Evolutionary conservation across 2,329 filamentous ascomycete species (phyloP).

Genomic region (Pyrenophora seminiperda): DNA sequence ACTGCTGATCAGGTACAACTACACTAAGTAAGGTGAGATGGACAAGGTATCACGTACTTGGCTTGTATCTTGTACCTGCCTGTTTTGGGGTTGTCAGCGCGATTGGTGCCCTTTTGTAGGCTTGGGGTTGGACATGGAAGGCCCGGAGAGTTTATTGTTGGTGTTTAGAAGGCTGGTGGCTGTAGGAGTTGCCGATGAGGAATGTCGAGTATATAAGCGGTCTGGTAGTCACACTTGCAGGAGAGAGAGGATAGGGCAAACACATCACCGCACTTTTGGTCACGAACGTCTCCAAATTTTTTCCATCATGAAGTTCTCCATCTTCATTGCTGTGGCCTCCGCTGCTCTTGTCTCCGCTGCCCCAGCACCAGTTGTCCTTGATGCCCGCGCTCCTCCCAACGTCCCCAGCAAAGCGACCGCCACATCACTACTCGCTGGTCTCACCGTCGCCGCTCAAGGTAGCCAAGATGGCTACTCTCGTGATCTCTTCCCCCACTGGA

Average conservation of each 20-base stretch:
- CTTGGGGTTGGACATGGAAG: background rate
- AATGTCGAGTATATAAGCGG: slow-evolving; percentile 23
- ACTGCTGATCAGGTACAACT: slow-evolving; percentile 29
- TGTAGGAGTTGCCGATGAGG: slow-evolving; percentile 4
- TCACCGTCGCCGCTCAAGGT: slow-evolving; percentile 63
- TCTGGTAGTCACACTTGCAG: slow-evolving; percentile 9
- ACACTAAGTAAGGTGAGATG: slow-evolving; percentile 18
- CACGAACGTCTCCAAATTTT: background rate
- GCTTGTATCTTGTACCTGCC: slow-evolving; percentile 34
- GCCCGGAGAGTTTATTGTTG: slow-evolving; percentile 30
- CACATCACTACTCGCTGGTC: slow-evolving; percentile 60
- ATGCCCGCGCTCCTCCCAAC: slow-evolving; percentile 58
- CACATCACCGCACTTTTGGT: background rate
- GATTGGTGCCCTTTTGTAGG: slow-evolving; percentile 20
- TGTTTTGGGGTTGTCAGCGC: slow-evolving; percentile 27
- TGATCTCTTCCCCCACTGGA: slow-evolving; percentile 74
- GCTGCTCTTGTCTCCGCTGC: slow-evolving; percentile 34
- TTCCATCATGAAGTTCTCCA: slow-evolving; percentile 39
- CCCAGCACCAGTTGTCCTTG: slow-evolving; percentile 34
- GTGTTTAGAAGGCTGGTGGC: slow-evolving; percentile 5
- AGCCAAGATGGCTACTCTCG: slow-evolving; percentile 66
- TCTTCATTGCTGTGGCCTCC: slow-evolving; percentile 32
- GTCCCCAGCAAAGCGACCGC: slow-evolving; percentile 67
- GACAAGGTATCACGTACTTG: slow-evolving; percentile 21
- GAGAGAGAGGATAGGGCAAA: background rate